Conservation (phyloP, 805 yeast genomes). For the Metschnikowia arizonensis region DNA sequence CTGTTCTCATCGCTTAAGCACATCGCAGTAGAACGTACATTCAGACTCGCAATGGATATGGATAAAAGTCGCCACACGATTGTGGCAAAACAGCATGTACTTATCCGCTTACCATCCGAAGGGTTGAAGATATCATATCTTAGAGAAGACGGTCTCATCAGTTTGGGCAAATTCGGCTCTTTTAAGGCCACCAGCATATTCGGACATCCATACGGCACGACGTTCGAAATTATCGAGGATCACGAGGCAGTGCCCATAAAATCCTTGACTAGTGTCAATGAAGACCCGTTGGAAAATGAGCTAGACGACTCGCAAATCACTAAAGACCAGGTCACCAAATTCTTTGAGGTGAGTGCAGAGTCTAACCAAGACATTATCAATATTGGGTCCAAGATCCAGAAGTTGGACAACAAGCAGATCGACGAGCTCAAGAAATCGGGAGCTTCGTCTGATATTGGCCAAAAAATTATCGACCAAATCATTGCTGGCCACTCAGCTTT, state of each 20-base stretch:
- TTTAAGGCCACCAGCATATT: conserved; percentile 70
- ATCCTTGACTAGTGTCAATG: conserved; percentile 26
- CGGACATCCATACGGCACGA: conserved; percentile 82
- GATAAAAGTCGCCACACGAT: conserved; percentile 31
- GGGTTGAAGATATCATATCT: conserved; percentile 71
- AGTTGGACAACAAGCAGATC: conserved; percentile 72
- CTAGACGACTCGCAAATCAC: conserved; percentile 37
- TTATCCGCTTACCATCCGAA: conserved; percentile 78
- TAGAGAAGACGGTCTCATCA: conserved; percentile 54
- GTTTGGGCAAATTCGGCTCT: conserved; percentile 88
- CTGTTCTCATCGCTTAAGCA: not conserved
- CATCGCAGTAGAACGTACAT: not conserved
- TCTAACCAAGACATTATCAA: conserved; percentile 63
- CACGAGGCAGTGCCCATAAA: conserved; percentile 47
- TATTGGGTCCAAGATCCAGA: conserved; percentile 69
- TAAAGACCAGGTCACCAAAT: conserved; percentile 33
- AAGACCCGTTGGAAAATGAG: conserved; percentile 16
- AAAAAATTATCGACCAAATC: conserved; percentile 74
- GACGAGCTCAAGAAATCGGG: conserved; percentile 75
- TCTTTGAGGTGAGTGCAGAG: conserved; percentile 48
- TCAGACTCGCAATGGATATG: conserved; percentile 2
- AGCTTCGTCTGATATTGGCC: conserved; percentile 58
- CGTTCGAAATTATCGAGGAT: conserved; percentile 75
- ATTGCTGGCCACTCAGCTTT: conserved; percentile 82
- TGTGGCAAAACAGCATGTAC: conserved; percentile 48